Evolutionary conservation across 148 eudicot genomes (phyloP).

Genomic region (Limonium bicolor): DNA sequence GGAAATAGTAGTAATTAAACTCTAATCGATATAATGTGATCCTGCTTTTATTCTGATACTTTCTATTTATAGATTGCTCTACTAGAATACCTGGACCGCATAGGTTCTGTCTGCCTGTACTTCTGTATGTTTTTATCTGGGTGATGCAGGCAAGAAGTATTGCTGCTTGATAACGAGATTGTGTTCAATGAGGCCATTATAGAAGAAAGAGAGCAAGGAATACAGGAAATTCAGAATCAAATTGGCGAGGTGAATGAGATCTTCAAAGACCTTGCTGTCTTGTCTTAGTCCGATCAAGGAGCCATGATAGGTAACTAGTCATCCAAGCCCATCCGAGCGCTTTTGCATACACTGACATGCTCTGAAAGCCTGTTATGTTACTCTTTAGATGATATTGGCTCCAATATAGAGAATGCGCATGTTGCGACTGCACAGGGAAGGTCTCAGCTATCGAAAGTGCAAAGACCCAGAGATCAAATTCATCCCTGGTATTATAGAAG

Average conservation of each 20-base stretch:
- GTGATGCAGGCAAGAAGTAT: slow-evolving; percentile 38
- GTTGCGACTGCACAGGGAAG: slow-evolving; percentile 29
- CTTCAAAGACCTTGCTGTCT: slow-evolving; percentile 49
- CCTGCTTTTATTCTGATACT: too few species aligned
- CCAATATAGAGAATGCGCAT: slow-evolving; percentile 30
- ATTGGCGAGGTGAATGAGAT: slow-evolving; percentile 53
- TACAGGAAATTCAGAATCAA: slow-evolving; percentile 47
- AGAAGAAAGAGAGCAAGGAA: slow-evolving; percentile 63
- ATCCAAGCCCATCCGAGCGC: background rate
- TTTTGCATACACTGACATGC: background rate
- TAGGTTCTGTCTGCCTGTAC: slow-evolving; percentile 4
- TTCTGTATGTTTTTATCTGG: slow-evolving; percentile 6
- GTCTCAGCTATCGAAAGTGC: slow-evolving; percentile 33
- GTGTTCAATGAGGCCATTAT: slow-evolving; percentile 40
- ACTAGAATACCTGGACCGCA: background rate
- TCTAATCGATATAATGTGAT: background rate
- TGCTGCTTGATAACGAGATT: slow-evolving; percentile 29
- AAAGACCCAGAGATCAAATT: slow-evolving; percentile 31
- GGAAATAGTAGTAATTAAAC: background rate
- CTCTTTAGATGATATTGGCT: slow-evolving; percentile 40
- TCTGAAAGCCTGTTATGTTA: background rate
- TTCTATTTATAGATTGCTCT: too few species aligned
- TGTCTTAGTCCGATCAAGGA: slow-evolving; percentile 43
- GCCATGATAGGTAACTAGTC: slow-evolving; percentile 26
- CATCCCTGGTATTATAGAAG: slow-evolving; percentile 65